Percentiles rank a stretch among this genome's conserved stretches.
Evolutionary conservation across 257 asterid genomes (phyloP).

Genomic region (Nicotiana attenuata): DNA sequence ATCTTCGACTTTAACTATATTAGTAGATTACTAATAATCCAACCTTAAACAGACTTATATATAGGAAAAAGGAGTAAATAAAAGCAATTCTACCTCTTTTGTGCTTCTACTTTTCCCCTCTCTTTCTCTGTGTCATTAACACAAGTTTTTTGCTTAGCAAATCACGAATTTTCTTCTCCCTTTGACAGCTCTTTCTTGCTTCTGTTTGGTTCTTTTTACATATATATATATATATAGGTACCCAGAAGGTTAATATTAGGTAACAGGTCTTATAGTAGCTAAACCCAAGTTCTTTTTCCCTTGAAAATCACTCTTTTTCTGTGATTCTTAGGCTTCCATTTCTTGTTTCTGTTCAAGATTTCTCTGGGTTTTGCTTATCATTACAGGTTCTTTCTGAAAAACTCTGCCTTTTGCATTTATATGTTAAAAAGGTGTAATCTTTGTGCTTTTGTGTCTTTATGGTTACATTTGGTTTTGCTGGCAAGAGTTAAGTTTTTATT

Average conservation of each 20-base stretch:
- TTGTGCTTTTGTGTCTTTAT: neutral
- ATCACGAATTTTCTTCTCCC: slow-evolving; percentile 5
- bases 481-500: neutral
- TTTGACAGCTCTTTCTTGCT: neutral
- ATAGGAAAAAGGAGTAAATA: neutral
- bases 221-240: slow-evolving; percentile 3
- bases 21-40: neutral
- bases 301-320: slow-evolving; percentile 6
- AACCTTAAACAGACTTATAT: neutral
- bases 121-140: neutral
- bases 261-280: neutral
- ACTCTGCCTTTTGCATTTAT: neutral
- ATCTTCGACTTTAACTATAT: neutral
- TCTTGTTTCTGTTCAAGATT: slow-evolving; percentile 1
- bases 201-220: neutral
- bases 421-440: neutral
- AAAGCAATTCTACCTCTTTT: neutral
- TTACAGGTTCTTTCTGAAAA: neutral
- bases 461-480: neutral
- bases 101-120: slow-evolving; percentile 5
- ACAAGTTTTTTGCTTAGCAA: slow-evolving; percentile 12
- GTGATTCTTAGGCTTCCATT: neutral
- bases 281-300: neutral
- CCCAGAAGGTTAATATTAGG: neutral
- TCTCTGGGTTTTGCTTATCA: neutral